Conservation (phyloP, 176 grass and related monocot genomes). For the Carex pumila region DNA sequence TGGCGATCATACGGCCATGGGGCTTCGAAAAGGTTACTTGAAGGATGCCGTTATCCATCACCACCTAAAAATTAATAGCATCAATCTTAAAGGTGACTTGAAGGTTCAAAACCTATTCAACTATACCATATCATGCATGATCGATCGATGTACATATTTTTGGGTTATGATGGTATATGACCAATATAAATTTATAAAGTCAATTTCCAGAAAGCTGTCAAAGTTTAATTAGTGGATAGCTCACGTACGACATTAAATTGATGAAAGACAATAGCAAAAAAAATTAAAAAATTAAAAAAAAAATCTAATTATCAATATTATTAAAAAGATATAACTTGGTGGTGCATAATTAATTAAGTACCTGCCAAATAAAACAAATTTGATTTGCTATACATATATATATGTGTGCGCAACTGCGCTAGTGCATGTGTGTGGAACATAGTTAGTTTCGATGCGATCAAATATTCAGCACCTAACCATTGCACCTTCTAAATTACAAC, state of each 20-base stretch:
- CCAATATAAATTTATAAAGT: not conserved
- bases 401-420: not conserved
- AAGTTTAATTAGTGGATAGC: not conserved
- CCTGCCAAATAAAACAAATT: not conserved
- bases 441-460: not conserved
- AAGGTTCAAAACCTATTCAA: not conserved
- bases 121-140: not conserved
- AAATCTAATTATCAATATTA: too few relatives aligned
- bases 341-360: not conserved
- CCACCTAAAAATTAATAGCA: conserved; percentile 31
- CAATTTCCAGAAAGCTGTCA: not conserved
- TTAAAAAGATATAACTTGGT: not conserved
- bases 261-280: not conserved
- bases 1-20: conserved; percentile 36
- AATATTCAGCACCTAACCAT: not conserved
- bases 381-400: not conserved
- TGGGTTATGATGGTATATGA: not conserved
- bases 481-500: not conserved
- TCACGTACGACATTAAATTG: not conserved
- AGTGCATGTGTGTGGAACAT: not conserved
- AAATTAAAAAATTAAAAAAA: too few relatives aligned
- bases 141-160: not conserved
- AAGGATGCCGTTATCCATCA: conserved; percentile 65
- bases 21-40: conserved; percentile 55
- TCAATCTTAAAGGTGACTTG: not conserved